Conservation (phyloP, 768 basidiomycete species). For the Gelatoporia subvermispora region DNA sequence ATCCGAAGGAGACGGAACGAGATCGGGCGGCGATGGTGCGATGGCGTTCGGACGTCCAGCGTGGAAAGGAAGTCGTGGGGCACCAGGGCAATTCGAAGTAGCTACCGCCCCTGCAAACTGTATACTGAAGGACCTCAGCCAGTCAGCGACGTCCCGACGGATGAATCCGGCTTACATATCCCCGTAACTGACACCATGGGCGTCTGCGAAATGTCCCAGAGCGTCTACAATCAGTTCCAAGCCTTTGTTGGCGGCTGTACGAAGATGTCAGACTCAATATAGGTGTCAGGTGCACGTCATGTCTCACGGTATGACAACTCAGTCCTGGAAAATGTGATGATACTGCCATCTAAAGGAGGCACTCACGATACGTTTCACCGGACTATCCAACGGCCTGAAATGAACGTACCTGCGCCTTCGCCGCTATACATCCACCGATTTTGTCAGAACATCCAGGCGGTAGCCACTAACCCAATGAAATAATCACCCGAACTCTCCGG, state of each 20-base stretch:
- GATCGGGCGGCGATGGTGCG: constrained; percentile 14
- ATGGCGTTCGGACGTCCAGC: constrained; percentile 16
- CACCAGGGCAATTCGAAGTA: constrained; percentile 18
- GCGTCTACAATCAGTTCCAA: constrained; percentile 13
- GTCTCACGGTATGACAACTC: constrained; percentile 9
- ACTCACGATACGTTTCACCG: not conserved
- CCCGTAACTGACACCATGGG: constrained; percentile 11
- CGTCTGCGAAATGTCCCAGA: constrained; percentile 7
- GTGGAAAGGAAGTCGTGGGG: constrained; percentile 16
- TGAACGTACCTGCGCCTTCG: constrained; percentile 14
- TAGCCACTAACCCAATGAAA: not conserved
- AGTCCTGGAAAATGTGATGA: constrained; percentile 12
- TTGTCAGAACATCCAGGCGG: not conserved
- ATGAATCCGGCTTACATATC: constrained; percentile 15
- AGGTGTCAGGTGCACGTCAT: not conserved
- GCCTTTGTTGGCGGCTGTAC: constrained; percentile 11
- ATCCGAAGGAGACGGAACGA: constrained; percentile 20
- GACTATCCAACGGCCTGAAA: not conserved
- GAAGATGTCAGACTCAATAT: not conserved
- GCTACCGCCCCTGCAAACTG: constrained; percentile 24
- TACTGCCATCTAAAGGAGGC: constrained; percentile 12
- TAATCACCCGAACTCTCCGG: constrained; percentile 12
- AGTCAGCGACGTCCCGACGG: constrained; percentile 9
- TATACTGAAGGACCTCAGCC: constrained; percentile 15
- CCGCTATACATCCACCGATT: not conserved